phyloP scores from a whole-genome alignment of 371 early-diverging fungal species.

The Saksenaea vasiformis region DNA sequence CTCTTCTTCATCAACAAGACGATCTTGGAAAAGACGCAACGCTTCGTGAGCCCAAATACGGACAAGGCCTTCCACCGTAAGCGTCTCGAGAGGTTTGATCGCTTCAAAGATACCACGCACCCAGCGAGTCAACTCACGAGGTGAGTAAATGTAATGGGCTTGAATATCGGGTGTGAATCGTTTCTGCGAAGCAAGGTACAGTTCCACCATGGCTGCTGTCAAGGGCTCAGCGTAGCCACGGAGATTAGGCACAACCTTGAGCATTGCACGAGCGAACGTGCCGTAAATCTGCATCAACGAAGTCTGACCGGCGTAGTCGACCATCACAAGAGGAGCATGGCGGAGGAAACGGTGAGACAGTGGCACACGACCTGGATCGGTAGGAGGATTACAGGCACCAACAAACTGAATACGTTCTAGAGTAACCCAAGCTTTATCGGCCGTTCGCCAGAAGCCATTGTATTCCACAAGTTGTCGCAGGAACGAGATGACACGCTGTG shows the following conservation, averaged over 20 bases:
- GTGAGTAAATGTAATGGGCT: slow-evolving; percentile 98
- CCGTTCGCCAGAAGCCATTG: slow-evolving; percentile 95
- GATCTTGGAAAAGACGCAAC: slow-evolving; percentile 97
- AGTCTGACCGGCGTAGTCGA: slow-evolving; percentile 95
- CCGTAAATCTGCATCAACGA: slow-evolving; percentile 96
- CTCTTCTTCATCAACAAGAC: slow-evolving; percentile 90
- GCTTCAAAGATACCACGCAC: slow-evolving; percentile 96
- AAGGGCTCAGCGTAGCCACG: slow-evolving; percentile 92
- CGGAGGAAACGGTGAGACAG: slow-evolving; percentile 95
- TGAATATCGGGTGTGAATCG: slow-evolving; percentile 96
- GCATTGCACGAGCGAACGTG: slow-evolving; percentile 90
- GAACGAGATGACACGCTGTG: slow-evolving; percentile 97
- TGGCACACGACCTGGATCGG: slow-evolving; percentile 97
- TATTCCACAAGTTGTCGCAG: slow-evolving; percentile 94
- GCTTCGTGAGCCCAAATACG: slow-evolving; percentile 99
- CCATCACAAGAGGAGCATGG: slow-evolving; percentile 96
- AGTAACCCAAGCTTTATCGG: slow-evolving; percentile 90
- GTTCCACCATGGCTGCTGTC: slow-evolving; percentile 97
- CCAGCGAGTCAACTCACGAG: slow-evolving; percentile 99
- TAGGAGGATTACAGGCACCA: slow-evolving; percentile 99
- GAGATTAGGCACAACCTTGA: slow-evolving; percentile 92
- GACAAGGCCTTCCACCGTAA: slow-evolving; percentile 86
- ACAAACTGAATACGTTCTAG: slow-evolving; percentile 98
- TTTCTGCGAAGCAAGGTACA: slow-evolving; percentile 87
- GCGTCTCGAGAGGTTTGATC: slow-evolving; percentile 81